Evolutionary conservation across 345 rosid genomes (phyloP).

Genomic region (Eucalyptus marginata): DNA sequence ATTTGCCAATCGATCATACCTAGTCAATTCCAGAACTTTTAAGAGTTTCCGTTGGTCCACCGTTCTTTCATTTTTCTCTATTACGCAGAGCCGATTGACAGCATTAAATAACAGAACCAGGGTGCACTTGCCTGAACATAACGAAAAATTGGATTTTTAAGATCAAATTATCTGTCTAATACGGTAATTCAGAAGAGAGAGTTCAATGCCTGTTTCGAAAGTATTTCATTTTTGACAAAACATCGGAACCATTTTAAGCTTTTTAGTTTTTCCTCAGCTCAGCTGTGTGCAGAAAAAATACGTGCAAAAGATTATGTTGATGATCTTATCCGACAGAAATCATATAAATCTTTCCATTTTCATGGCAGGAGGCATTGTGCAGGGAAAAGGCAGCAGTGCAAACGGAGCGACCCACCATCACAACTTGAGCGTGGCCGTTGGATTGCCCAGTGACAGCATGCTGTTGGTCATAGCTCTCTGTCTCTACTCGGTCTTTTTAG

Average conservation of each 20-base stretch:
- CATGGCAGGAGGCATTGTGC: constrained; percentile 3
- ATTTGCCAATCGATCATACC: background rate
- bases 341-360: background rate
- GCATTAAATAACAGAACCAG: accelerated
- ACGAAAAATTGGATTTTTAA: background rate
- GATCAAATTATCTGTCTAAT: background rate
- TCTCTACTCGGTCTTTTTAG: constrained; percentile 57
- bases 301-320: background rate
- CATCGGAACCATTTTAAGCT: background rate
- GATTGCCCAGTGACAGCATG: constrained; percentile 49
- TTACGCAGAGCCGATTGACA: background rate
- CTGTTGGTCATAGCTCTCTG: constrained; percentile 63
- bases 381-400: constrained; percentile 2
- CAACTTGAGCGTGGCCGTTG: background rate
- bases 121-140: background rate
- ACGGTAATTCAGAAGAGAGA: background rate
- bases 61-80: background rate
- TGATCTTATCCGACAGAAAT: background rate
- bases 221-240: background rate
- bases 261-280: background rate
- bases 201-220: background rate
- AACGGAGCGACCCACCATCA: background rate
- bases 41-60: background rate
- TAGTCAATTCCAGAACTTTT: background rate
- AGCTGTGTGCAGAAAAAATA: background rate